A percentile compares a stretch with the other conserved stretches of the same genome.
These are phyloP conservation scores for Colletotrichum spaethianum DNA, from an alignment of 2,329 filamentous ascomycete species.

Conservation along the genomic window DNA sequence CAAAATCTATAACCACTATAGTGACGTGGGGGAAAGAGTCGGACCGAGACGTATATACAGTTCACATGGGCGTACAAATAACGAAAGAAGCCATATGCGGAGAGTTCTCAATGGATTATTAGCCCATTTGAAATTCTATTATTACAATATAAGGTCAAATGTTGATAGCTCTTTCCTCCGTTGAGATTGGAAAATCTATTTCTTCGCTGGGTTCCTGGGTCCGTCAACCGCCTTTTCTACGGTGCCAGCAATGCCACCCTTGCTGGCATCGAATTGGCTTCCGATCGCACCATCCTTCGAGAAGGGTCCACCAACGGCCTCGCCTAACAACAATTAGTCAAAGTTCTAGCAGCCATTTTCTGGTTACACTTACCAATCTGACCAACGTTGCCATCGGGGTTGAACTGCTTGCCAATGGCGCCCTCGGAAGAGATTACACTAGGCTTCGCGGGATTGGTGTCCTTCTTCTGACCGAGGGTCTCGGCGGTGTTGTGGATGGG, in stretches of 20 bases:
- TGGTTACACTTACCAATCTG: constrained; percentile 21
- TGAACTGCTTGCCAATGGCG: constrained; percentile 37
- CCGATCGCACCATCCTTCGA: constrained; percentile 32
- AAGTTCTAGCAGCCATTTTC: rapidly evolving
- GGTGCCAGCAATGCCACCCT: constrained; percentile 28
- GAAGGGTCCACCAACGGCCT: constrained; percentile 30
- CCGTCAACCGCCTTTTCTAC: constrained; percentile 34
- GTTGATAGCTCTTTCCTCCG: neutral
- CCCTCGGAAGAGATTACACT: constrained; percentile 36
- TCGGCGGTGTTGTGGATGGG: constrained; percentile 20
- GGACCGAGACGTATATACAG: no score
- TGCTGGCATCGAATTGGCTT: constrained; percentile 34
- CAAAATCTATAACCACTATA: no score
- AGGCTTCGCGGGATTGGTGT: constrained; percentile 30
- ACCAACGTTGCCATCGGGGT: constrained; percentile 34
- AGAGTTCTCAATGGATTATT: no score
- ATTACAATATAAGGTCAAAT: neutral
- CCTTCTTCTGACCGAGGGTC: constrained; percentile 25
- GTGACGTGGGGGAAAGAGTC: no score
- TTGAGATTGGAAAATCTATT: neutral
- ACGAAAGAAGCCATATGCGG: no score
- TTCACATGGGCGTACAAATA: no score
- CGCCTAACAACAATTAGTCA: neutral
- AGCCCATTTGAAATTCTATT: neutral
- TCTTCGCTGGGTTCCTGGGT: constrained; percentile 30